Percentiles rank a stretch among this genome's conserved stretches.
These are phyloP conservation scores for Didymella sp. DNA, from an alignment of 2,329 filamentous ascomycete genomes.

Conservation along the genomic window DNA sequence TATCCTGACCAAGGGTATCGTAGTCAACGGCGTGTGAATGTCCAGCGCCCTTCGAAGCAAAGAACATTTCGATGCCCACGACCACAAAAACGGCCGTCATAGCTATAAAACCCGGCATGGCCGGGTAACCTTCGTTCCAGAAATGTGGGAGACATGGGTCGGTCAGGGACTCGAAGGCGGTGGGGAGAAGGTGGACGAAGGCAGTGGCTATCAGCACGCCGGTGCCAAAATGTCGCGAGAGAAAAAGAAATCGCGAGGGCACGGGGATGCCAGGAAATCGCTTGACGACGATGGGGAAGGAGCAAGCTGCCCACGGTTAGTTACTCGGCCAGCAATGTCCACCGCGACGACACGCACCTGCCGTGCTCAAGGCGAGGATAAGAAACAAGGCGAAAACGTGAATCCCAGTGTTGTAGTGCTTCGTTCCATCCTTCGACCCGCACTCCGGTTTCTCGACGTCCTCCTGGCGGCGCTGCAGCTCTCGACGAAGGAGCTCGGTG, in stretches of 20 bases:
- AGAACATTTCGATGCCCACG: slow-evolving; percentile 85
- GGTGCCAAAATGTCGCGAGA: slow-evolving; percentile 51
- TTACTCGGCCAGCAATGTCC: slow-evolving; percentile 1
- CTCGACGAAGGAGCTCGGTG: slow-evolving; percentile 55
- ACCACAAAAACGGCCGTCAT: slow-evolving; percentile 64
- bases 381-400: slow-evolving; percentile 66
- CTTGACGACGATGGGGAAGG: slow-evolving; percentile 51
- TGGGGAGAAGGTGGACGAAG: slow-evolving; percentile 52
- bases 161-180: slow-evolving; percentile 50
- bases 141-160: slow-evolving; percentile 51
- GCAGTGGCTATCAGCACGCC: slow-evolving; percentile 52
- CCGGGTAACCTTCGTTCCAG: slow-evolving; percentile 50
- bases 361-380: slow-evolving; percentile 62
- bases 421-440: slow-evolving; percentile 57
- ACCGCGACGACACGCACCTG: slow-evolving; percentile 48
- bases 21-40: slow-evolving; percentile 65
- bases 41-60: slow-evolving; percentile 72
- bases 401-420: slow-evolving; percentile 61
- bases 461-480: slow-evolving; percentile 58
- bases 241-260: slow-evolving; percentile 50
- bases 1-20: slow-evolving; percentile 50
- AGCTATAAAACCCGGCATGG: slow-evolving; percentile 51
- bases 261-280: slow-evolving; percentile 49
- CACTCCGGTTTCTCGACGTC: slow-evolving; percentile 55
- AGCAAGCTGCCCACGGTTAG: slow-evolving; percentile 45